Evolutionary conservation across 2,329 filamentous ascomycete genomes (phyloP).

Genomic region (Phyllosticta paracitricarpa): DNA sequence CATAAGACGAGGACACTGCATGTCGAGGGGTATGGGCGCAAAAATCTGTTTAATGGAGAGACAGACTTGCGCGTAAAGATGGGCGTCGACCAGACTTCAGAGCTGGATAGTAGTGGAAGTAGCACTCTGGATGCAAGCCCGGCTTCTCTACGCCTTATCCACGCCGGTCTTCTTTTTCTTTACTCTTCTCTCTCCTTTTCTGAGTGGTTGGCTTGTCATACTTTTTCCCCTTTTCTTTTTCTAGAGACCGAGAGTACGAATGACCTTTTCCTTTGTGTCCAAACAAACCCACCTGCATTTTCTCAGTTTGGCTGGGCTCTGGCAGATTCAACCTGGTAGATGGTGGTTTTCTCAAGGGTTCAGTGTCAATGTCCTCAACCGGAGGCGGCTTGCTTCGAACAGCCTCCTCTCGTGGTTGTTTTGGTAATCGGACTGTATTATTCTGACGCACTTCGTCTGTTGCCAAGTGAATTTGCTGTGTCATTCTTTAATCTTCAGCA

Average conservation of each 20-base stretch:
- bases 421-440: background rate
- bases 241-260: background rate
- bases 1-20: conserved; percentile 2
- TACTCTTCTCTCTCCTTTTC: conserved; percentile 3
- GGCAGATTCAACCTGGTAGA: conserved; percentile 11
- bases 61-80: background rate
- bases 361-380: background rate
- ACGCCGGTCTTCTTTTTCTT: background rate
- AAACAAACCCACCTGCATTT: background rate
- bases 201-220: background rate
- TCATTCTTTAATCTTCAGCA: too few species aligned
- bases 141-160: background rate
- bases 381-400: background rate
- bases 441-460: background rate
- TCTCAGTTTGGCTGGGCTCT: background rate
- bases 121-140: background rate
- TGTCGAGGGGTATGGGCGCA: conserved; percentile 1
- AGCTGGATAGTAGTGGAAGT: conserved; percentile 5
- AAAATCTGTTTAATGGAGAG: conserved; percentile 9
- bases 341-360: background rate
- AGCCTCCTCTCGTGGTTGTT: background rate
- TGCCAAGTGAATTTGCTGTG: background rate
- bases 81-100: conserved; percentile 1
- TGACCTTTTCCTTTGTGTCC: background rate
- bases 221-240: background rate